Evolutionary conservation across 1,284 basidiomycete species (phyloP).

Genomic region (Trichosporon inkin): DNA sequence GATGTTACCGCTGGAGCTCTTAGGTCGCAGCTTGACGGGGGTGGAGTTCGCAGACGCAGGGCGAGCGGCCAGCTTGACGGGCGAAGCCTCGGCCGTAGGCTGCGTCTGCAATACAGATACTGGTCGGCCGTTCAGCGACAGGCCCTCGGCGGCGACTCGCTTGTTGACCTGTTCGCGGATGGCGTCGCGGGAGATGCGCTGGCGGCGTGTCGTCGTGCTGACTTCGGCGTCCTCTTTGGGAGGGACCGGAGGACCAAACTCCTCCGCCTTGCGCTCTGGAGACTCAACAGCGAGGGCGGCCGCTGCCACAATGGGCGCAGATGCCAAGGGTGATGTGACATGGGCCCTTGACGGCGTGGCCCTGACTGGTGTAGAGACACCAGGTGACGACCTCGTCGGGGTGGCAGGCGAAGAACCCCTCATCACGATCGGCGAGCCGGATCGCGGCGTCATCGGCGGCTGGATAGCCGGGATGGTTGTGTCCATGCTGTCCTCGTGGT

Average conservation of each 20-base stretch:
- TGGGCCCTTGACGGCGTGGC: slow-evolving; percentile 1
- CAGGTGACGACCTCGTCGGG: slow-evolving; percentile 13
- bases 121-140: slow-evolving; percentile 3
- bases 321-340: background rate
- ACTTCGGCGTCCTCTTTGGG: slow-evolving; percentile 8
- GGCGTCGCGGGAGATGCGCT: slow-evolving; percentile 48
- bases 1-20: background rate
- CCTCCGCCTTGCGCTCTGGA: background rate
- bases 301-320: background rate
- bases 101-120: background rate
- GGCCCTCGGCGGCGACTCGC: slow-evolving; percentile 38
- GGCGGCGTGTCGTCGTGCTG: slow-evolving; percentile 35
- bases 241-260: slow-evolving; percentile 15
- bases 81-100: background rate
- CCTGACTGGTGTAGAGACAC: slow-evolving; percentile 14
- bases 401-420: slow-evolving; percentile 8
- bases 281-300: background rate
- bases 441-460: slow-evolving; percentile 7
- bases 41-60: slow-evolving; percentile 10
- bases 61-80: slow-evolving; percentile 1
- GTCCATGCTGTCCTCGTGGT: slow-evolving; percentile 8
- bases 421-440: background rate
- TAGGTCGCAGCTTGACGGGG: slow-evolving; percentile 1
- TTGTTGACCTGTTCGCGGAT: slow-evolving; percentile 47
- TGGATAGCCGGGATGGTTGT: background rate